A percentile compares a stretch with the other conserved stretches of the same genome.
Evolutionary conservation across 2,329 filamentous ascomycete genomes (phyloP).

Genomic region (Metarhizium rileyi): DNA sequence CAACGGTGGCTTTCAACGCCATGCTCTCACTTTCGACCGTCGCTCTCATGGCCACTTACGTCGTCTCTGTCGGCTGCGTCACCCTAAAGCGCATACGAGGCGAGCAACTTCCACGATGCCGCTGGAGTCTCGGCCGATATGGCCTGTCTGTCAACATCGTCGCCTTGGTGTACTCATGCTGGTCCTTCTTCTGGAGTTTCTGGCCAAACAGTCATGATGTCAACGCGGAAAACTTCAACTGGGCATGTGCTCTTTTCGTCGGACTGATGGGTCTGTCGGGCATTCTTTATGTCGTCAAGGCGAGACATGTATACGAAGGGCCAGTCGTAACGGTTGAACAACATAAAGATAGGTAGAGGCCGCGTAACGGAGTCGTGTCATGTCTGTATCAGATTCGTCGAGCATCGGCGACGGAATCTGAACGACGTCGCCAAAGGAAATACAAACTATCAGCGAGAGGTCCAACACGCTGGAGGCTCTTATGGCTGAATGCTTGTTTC

Average conservation of each 20-base stretch:
- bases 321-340: slow-evolving; percentile 7
- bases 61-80: slow-evolving; percentile 22
- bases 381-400: neutral
- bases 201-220: slow-evolving; percentile 8
- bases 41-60: slow-evolving; percentile 23
- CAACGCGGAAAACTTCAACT: slow-evolving; percentile 7
- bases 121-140: slow-evolving; percentile 27
- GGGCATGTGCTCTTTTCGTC: slow-evolving; percentile 7
- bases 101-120: slow-evolving; percentile 22
- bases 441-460: no score
- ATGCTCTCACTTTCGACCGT: slow-evolving; percentile 23
- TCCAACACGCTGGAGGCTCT: no score
- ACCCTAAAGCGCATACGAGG: slow-evolving; percentile 23
- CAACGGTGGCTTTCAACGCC: slow-evolving; percentile 22
- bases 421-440: no score
- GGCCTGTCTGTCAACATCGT: slow-evolving; percentile 28
- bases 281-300: slow-evolving; percentile 3
- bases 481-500: neutral
- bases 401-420: neutral
- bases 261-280: slow-evolving; percentile 6
- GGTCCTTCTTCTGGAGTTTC: slow-evolving; percentile 13
- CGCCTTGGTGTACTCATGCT: slow-evolving; percentile 13
- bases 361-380: neutral
- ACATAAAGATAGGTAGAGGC: slow-evolving; percentile 6
- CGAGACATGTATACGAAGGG: slow-evolving; percentile 6